phyloP scores from a whole-genome alignment of 768 basidiomycete genomes.

The Leccinellum albellum region DNA sequence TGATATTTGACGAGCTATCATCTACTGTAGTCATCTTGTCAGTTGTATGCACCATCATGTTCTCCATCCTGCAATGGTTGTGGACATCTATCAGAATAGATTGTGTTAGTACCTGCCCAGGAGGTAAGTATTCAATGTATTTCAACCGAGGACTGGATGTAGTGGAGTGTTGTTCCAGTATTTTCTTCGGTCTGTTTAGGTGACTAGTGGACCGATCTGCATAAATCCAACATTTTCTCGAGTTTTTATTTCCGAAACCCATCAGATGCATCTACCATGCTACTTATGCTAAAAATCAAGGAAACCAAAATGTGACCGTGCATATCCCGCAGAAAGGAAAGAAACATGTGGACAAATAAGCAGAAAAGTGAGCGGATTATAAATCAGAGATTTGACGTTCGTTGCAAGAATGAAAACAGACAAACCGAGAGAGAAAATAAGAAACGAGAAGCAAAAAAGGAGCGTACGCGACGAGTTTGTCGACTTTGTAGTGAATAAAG shows the following conservation, averaged over 20 bases:
- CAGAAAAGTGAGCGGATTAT: background rate
- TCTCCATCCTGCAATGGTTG: too few relatives aligned
- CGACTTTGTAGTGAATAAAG: background rate
- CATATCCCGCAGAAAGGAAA: constrained; percentile 7
- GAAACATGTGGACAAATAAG: background rate
- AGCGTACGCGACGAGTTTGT: constrained; percentile 18
- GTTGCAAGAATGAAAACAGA: background rate
- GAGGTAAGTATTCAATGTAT: too few relatives aligned
- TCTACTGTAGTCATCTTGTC: too few relatives aligned
- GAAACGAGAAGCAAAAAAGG: constrained; percentile 11
- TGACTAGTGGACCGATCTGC: too few relatives aligned
- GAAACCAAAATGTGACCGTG: background rate
- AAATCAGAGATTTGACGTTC: background rate
- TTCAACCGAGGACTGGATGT: too few relatives aligned
- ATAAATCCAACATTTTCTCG: background rate
- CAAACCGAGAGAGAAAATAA: background rate
- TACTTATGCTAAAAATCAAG: background rate
- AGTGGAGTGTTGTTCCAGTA: too few relatives aligned
- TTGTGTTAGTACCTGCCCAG: too few relatives aligned
- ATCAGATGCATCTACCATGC: background rate
- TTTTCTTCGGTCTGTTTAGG: too few relatives aligned
- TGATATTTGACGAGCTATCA: background rate
- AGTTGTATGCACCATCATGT: too few relatives aligned
- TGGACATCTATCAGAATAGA: too few relatives aligned
- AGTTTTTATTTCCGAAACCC: background rate